Conservation (phyloP, 2,329 filamentous ascomycete species). For the Aspergillus sp. region DNA sequence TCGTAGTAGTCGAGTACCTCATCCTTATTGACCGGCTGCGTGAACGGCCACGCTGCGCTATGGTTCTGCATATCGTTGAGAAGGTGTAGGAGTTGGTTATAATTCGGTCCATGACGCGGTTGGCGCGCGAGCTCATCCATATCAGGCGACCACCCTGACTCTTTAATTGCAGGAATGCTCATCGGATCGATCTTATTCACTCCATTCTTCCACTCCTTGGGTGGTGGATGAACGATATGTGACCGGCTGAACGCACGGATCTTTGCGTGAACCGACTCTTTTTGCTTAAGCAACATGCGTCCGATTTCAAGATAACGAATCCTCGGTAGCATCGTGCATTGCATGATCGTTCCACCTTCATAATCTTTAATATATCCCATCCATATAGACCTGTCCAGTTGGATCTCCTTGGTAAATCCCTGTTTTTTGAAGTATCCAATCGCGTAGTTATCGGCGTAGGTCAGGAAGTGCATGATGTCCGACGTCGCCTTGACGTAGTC, state of each 20-base stretch:
- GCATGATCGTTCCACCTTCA: slow-evolving; percentile 98
- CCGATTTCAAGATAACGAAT: slow-evolving; percentile 92
- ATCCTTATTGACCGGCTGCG: slow-evolving; percentile 88
- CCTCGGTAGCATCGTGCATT: slow-evolving; percentile 94
- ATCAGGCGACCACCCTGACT: slow-evolving; percentile 90
- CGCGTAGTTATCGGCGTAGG: slow-evolving; percentile 97
- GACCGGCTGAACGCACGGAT: slow-evolving; percentile 88
- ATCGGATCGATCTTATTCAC: slow-evolving; percentile 78
- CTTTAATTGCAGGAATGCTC: slow-evolving; percentile 82
- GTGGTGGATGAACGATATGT: slow-evolving; percentile 82
- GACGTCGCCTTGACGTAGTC: slow-evolving; percentile 97
- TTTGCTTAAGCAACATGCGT: slow-evolving; percentile 95
- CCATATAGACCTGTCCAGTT: slow-evolving; percentile 84
- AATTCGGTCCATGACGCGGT: slow-evolving; percentile 92
- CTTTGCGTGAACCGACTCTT: slow-evolving; percentile 91
- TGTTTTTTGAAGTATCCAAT: slow-evolving; percentile 99
- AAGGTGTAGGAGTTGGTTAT: slow-evolving; percentile 87
- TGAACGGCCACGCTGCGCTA: slow-evolving; percentile 89
- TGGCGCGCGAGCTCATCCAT: slow-evolving; percentile 97
- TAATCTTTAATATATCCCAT: slow-evolving; percentile 99
- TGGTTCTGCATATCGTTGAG: slow-evolving; percentile 96
- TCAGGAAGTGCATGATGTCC: slow-evolving; percentile 97
- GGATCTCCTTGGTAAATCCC: slow-evolving; percentile 98
- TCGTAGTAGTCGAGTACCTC: slow-evolving; percentile 99
- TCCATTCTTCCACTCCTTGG: slow-evolving; percentile 79